Conservation (phyloP, 2,329 filamentous ascomycete species). For the Neofusicoccum sp. region DNA sequence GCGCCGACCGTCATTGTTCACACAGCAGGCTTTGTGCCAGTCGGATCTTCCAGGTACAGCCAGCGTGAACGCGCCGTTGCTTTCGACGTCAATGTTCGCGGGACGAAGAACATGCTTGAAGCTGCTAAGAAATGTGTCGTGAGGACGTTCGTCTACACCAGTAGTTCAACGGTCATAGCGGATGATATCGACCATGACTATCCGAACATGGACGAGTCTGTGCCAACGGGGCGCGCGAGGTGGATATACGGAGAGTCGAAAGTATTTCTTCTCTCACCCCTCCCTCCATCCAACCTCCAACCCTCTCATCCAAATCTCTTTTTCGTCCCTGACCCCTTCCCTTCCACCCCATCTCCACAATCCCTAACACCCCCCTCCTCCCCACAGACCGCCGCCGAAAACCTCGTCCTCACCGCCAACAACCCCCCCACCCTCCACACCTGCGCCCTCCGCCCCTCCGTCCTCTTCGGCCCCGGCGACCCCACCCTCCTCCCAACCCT, state of each 20-base stretch:
- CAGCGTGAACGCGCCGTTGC: conserved; percentile 56
- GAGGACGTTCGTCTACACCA: conserved; percentile 85
- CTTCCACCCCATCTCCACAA: background rate
- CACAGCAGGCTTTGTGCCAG: conserved; percentile 62
- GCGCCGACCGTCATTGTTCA: conserved; percentile 85
- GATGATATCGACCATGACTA: conserved; percentile 73
- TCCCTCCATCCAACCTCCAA: background rate
- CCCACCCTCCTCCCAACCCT: conserved; percentile 71
- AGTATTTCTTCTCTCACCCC: conserved; percentile 15
- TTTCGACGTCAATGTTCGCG: conserved; percentile 82
- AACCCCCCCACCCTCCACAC: conserved; percentile 52
- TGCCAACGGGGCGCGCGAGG: conserved; percentile 70
- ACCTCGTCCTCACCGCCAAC: conserved; percentile 75
- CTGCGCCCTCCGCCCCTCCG: conserved; percentile 62
- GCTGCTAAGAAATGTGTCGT: conserved; percentile 69
- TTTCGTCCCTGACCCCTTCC: background rate
- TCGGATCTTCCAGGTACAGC: conserved; percentile 40
- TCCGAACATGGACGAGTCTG: conserved; percentile 77
- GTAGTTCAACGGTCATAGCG: conserved; percentile 80
- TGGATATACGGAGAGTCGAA: conserved; percentile 88
- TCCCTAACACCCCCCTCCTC: conserved; percentile 21
- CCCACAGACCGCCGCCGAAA: conserved; percentile 70
- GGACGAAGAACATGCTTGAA: conserved; percentile 74
- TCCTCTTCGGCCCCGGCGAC: conserved; percentile 90
- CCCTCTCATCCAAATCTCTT: background rate